phyloP scores from a whole-genome alignment of 805 yeast genomes.

The Lachancea fermentati region DNA sequence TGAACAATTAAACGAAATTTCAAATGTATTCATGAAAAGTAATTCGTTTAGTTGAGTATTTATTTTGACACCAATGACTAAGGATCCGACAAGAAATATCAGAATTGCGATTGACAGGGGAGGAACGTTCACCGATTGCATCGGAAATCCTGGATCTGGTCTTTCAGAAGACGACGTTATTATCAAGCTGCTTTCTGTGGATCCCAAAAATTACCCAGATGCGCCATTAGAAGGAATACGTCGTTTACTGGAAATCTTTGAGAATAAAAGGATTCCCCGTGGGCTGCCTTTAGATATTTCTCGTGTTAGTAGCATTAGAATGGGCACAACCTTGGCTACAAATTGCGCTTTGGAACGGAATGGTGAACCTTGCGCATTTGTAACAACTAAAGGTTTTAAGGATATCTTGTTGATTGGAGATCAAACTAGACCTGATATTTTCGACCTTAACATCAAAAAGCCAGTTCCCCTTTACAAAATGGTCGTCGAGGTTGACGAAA shows the following conservation, averaged over 20 bases:
- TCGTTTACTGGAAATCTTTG: slow-evolving; percentile 59
- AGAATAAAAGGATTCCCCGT: slow-evolving; percentile 51
- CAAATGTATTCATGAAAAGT: too few species aligned
- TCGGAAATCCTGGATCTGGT: slow-evolving; percentile 44
- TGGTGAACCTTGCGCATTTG: slow-evolving; percentile 80
- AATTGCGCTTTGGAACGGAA: slow-evolving; percentile 90
- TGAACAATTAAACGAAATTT: too few species aligned
- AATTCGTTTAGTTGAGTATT: too few species aligned
- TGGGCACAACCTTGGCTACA: slow-evolving; percentile 96
- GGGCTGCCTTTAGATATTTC: slow-evolving; percentile 56
- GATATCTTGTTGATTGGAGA: slow-evolving; percentile 83
- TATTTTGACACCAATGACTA: too few species aligned
- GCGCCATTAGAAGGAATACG: slow-evolving; percentile 93
- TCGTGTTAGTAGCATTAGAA: slow-evolving; percentile 60
- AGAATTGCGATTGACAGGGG: slow-evolving; percentile 58
- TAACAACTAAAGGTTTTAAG: slow-evolving; percentile 84
- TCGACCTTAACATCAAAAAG: slow-evolving; percentile 71
- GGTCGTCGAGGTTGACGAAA: slow-evolving; percentile 83
- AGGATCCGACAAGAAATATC: too few species aligned
- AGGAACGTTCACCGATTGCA: slow-evolving; percentile 86
- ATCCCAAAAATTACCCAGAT: slow-evolving; percentile 80
- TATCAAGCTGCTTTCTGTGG: slow-evolving; percentile 79
- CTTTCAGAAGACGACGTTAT: slow-evolving; percentile 65
- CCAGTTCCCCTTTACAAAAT: slow-evolving; percentile 65
- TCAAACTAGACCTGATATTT: slow-evolving; percentile 86